Evolutionary conservation across 2,329 filamentous ascomycete genomes (phyloP).

Genomic region (Fusarium albidum): DNA sequence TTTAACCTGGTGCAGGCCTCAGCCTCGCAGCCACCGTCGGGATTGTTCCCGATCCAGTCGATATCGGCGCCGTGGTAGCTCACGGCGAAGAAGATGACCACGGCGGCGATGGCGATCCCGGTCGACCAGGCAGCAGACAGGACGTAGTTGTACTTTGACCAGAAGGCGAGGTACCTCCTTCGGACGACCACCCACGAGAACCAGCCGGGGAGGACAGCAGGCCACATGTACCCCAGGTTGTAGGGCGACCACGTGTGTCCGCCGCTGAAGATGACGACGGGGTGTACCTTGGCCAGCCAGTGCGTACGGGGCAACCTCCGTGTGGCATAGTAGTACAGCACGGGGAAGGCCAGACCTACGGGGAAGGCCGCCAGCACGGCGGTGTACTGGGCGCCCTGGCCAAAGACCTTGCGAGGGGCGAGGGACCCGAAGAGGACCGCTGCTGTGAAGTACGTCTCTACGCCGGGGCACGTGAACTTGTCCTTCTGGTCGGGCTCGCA

Average conservation of each 20-base stretch:
- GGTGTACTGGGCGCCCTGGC: slow-evolving; percentile 46
- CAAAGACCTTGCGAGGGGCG: slow-evolving; percentile 48
- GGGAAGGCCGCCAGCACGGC: slow-evolving; percentile 51
- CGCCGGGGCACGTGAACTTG: slow-evolving; percentile 48
- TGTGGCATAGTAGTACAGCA: slow-evolving; percentile 48
- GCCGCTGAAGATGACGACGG: slow-evolving; percentile 54
- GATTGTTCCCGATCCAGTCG: slow-evolving; percentile 56
- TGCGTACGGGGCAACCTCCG: slow-evolving; percentile 44
- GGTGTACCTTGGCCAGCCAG: slow-evolving; percentile 51
- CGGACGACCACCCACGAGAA: slow-evolving; percentile 57
- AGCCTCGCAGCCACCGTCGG: slow-evolving; percentile 40
- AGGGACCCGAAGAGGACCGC: slow-evolving; percentile 53
- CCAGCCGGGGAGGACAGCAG: slow-evolving; percentile 55
- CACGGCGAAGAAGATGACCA: slow-evolving; percentile 60
- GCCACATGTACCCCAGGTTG: slow-evolving; percentile 56
- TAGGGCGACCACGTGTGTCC: slow-evolving; percentile 53
- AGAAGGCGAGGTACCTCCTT: slow-evolving; percentile 54
- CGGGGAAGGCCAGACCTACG: slow-evolving; percentile 46
- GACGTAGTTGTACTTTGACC: slow-evolving; percentile 60
- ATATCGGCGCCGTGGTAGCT: slow-evolving; percentile 48
- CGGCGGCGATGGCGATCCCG: slow-evolving; percentile 54
- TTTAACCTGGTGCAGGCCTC: slow-evolving; percentile 31
- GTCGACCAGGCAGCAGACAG: slow-evolving; percentile 56
- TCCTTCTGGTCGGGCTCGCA: slow-evolving; percentile 47
- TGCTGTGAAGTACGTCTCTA: slow-evolving; percentile 51